Percentiles rank a stretch among this genome's conserved stretches.
These are phyloP conservation scores for Penicillium aurantiogriseum DNA, from an alignment of 2,329 filamentous ascomycete genomes.

Conservation along the genomic window DNA sequence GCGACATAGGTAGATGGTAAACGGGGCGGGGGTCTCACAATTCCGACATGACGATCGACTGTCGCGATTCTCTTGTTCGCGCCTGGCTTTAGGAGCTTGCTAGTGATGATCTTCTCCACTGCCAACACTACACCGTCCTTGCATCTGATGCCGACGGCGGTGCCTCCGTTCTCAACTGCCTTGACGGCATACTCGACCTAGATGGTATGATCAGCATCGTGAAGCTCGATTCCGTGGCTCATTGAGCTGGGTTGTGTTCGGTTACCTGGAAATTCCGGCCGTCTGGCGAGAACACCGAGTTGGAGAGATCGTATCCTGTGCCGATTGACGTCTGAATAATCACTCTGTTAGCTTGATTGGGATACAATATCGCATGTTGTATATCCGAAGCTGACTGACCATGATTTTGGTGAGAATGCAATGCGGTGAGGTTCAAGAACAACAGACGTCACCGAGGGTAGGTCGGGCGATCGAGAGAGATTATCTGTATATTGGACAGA, in stretches of 20 bases:
- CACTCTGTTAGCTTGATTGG: constrained; percentile 16
- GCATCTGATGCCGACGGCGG: constrained; percentile 91
- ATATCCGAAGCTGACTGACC: constrained; percentile 12
- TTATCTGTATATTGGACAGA: neutral
- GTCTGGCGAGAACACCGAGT: constrained; percentile 99
- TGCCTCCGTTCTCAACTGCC: constrained; percentile 96
- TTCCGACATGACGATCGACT: constrained; percentile 87
- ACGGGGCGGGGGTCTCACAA: constrained; percentile 58
- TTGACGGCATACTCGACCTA: constrained; percentile 94
- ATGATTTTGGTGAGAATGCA: constrained; percentile 17
- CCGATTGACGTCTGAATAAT: constrained; percentile 87
- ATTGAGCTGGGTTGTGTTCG: neutral
- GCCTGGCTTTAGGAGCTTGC: constrained; percentile 90
- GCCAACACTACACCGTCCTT: constrained; percentile 96
- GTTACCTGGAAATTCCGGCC: constrained; percentile 94
- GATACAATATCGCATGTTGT: neutral
- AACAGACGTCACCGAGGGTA: constrained; percentile 2
- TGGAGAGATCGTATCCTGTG: constrained; percentile 98
- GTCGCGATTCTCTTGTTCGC: constrained; percentile 98
- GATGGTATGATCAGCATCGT: constrained; percentile 16
- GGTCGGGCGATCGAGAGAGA: neutral
- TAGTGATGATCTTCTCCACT: constrained; percentile 92
- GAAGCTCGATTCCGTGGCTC: neutral
- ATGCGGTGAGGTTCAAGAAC: constrained; percentile 8
- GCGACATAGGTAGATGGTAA: neutral